Percentiles rank a stretch among this genome's conserved stretches.
Evolutionary conservation across 2,329 filamentous ascomycete species (phyloP).

Genomic region (Didymella arachidicola): DNA sequence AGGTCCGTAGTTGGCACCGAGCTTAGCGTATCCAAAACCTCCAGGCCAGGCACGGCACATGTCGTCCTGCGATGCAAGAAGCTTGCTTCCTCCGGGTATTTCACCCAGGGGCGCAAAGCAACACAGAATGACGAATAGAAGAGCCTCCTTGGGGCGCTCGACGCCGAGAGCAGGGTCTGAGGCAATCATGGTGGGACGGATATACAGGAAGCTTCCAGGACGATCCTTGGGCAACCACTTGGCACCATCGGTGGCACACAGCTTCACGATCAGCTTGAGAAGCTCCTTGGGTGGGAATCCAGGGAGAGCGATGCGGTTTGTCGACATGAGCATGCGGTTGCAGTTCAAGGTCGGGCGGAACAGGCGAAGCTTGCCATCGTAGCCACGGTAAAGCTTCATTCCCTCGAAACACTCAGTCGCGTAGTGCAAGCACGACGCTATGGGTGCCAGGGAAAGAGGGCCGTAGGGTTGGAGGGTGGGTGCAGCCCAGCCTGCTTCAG

Average conservation of each 20-base stretch:
- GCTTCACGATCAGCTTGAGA: conserved; percentile 74
- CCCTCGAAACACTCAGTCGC: conserved; percentile 93
- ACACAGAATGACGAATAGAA: conserved; percentile 79
- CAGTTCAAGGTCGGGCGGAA: conserved; percentile 81
- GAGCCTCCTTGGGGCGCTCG: conserved; percentile 78
- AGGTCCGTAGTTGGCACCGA: conserved; percentile 93
- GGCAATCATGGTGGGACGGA: conserved; percentile 87
- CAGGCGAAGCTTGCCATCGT: conserved; percentile 75
- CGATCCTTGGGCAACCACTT: conserved; percentile 79
- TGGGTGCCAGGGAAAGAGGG: conserved; percentile 79
- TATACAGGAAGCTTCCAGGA: conserved; percentile 78
- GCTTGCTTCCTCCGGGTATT: conserved; percentile 61
- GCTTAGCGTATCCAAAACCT: conserved; percentile 89
- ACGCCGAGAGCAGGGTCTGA: conserved; percentile 83
- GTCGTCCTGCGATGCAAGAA: conserved; percentile 81
- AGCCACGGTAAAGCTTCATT: conserved; percentile 73
- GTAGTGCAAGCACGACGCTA: conserved; percentile 83
- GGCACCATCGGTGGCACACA: conserved; percentile 75
- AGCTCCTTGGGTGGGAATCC: conserved; percentile 75
- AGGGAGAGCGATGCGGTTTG: conserved; percentile 74
- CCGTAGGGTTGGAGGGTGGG: conserved; percentile 81
- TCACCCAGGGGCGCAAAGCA: conserved; percentile 57
- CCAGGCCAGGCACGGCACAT: conserved; percentile 92
- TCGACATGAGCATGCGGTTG: conserved; percentile 65
- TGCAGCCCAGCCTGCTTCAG: conserved; percentile 71